phyloP scores from a whole-genome alignment of 495 filamentous ascomycete genomes.

The Aspergillus conjunctus region DNA sequence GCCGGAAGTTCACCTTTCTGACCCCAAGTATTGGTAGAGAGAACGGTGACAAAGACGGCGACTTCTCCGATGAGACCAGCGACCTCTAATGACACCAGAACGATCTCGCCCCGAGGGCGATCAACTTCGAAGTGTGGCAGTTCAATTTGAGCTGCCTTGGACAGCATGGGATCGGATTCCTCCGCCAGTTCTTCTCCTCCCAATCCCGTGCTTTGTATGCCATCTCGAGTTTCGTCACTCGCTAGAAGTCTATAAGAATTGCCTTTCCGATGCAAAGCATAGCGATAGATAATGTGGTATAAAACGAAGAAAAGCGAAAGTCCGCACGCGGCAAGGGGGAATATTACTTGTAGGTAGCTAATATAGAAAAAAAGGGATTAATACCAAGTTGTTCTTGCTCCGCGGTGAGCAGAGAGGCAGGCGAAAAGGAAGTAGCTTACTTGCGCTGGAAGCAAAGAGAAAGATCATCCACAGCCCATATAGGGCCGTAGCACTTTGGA shows the following conservation, averaged over 20 bases:
- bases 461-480: conserved; percentile 90
- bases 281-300: conserved; percentile 55
- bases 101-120: conserved; percentile 71
- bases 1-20: conserved; percentile 60
- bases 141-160: conserved; percentile 64
- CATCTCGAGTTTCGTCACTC: conserved; percentile 49
- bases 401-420: background rate
- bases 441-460: conserved; percentile 84
- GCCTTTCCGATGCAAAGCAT: conserved; percentile 41
- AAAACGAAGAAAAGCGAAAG: conserved; percentile 69
- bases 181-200: conserved; percentile 62
- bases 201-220: conserved; percentile 43
- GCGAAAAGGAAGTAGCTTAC: conserved; percentile 56
- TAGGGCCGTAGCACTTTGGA: conserved; percentile 73
- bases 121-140: conserved; percentile 72
- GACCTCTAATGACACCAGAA: conserved; percentile 71
- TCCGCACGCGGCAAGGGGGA: conserved; percentile 72
- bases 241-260: conserved; percentile 37
- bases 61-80: conserved; percentile 71
- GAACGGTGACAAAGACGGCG: conserved; percentile 62
- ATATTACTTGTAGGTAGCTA: conserved; percentile 82
- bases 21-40: conserved; percentile 59
- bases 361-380: background rate
- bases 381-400: background rate
- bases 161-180: conserved; percentile 65